A percentile compares a stretch with the other conserved stretches of the same genome.
Conservation (phyloP, 2,329 filamentous ascomycete genomes). For the Ophiosphaerella narmari region DNA sequence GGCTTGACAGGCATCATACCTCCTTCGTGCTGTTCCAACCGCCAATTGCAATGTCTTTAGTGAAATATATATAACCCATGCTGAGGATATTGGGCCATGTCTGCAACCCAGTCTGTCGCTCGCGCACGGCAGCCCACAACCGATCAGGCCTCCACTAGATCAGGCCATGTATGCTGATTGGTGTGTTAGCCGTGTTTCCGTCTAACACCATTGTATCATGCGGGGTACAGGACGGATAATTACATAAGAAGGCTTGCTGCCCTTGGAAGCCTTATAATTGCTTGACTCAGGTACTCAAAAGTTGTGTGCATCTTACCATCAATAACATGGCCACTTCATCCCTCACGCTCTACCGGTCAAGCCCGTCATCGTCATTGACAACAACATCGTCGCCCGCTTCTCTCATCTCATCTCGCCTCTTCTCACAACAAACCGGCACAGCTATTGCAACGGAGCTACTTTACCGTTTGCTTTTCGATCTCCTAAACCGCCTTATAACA, state of each 20-base stretch:
- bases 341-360: slow-evolving; percentile 16
- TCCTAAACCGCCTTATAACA: slow-evolving; percentile 31
- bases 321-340: slow-evolving; percentile 18
- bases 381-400: slow-evolving; percentile 8
- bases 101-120: not conserved
- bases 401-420: slow-evolving; percentile 17
- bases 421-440: slow-evolving; percentile 26
- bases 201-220: not conserved
- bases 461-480: slow-evolving; percentile 36
- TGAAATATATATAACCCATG: not conserved
- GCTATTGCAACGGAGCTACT: slow-evolving; percentile 36
- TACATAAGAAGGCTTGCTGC: not conserved
- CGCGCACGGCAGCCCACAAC: slow-evolving; percentile 9
- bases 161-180: slow-evolving; percentile 6
- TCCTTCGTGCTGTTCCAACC: not conserved
- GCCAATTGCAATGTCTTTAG: not conserved
- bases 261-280: not conserved
- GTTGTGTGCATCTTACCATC: not conserved
- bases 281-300: not conserved
- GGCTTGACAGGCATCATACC: too few species aligned
- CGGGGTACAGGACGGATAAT: not conserved
- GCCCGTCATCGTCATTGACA: slow-evolving; percentile 2
- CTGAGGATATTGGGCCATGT: slow-evolving; percentile 3
- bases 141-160: slow-evolving; percentile 5
- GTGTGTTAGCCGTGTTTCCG: not conserved